Evolutionary conservation across 768 basidiomycete species (phyloP).

Genomic region (Panaeolus papilionaceus): DNA sequence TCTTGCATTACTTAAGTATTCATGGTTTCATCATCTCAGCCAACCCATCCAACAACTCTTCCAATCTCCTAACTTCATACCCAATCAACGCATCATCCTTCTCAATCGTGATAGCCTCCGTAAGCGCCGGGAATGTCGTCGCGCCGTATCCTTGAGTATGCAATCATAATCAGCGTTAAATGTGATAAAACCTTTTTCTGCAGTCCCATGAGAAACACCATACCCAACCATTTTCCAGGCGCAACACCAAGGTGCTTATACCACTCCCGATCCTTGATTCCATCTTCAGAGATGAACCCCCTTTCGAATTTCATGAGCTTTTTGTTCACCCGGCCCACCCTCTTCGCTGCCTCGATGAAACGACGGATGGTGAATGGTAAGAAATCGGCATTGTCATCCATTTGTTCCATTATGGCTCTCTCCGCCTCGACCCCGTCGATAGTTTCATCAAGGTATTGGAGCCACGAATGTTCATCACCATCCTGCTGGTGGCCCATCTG

Average conservation of each 20-base stretch:
- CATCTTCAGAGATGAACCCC: conserved; percentile 80
- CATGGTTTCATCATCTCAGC: conserved; percentile 23
- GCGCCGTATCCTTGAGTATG: conserved; percentile 74
- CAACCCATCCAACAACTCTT: conserved; percentile 35
- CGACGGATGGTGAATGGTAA: conserved; percentile 43
- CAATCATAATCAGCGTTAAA: not conserved
- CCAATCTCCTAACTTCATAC: conserved; percentile 64
- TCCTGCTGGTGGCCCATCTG: too few relatives aligned
- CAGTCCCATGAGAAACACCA: too few relatives aligned
- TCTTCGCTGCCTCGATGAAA: conserved; percentile 63
- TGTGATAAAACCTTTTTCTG: too few relatives aligned
- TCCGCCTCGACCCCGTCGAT: conserved; percentile 17
- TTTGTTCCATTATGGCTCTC: not conserved
- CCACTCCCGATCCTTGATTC: conserved; percentile 84
- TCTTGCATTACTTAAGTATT: not conserved
- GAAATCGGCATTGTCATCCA: not conserved
- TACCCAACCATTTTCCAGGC: conserved; percentile 87
- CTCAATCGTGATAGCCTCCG: conserved; percentile 78
- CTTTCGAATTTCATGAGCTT: conserved; percentile 77
- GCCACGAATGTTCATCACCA: too few relatives aligned
- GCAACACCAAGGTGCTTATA: conserved; percentile 86
- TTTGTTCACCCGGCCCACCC: conserved; percentile 64
- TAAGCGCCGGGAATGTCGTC: conserved; percentile 82
- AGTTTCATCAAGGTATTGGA: conserved; percentile 37
- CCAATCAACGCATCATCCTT: conserved; percentile 66